Percentiles rank a stretch among this genome's conserved stretches.
phyloP scores from a whole-genome alignment of 495 filamentous ascomycete genomes.

The Aspergillus funiculosus region DNA sequence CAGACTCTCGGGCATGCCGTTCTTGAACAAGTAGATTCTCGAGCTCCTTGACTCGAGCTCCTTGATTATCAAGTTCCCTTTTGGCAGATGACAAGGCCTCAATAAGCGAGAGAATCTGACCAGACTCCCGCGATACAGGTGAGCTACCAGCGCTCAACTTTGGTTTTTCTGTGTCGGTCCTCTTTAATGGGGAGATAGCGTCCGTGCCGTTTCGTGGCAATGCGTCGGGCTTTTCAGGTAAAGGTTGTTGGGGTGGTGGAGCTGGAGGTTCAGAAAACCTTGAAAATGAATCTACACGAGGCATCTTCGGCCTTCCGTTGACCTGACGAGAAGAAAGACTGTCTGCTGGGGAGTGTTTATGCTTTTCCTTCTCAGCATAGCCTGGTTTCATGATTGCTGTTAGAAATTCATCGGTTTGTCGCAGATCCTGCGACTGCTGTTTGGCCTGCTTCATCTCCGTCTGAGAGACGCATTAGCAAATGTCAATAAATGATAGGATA shows the following conservation, averaged over 20 bases:
- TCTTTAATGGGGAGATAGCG: slow-evolving; percentile 53
- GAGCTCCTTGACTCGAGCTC: slow-evolving; percentile 69
- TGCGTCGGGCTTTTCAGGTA: slow-evolving; percentile 83
- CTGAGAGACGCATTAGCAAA: slow-evolving; percentile 42
- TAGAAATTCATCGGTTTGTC: slow-evolving; percentile 74
- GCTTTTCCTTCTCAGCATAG: slow-evolving; percentile 55
- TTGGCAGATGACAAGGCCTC: slow-evolving; percentile 76
- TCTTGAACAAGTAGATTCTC: slow-evolving; percentile 76
- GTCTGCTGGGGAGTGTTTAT: slow-evolving; percentile 35
- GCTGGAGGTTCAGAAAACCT: slow-evolving; percentile 85
- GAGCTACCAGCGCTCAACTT: slow-evolving; percentile 53
- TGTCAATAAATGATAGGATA: not conserved
- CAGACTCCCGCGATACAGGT: slow-evolving; percentile 58
- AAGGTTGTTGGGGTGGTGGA: slow-evolving; percentile 83
- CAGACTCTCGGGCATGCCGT: slow-evolving; percentile 69
- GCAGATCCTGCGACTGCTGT: slow-evolving; percentile 78
- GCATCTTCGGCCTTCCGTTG: slow-evolving; percentile 48
- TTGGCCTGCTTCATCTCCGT: slow-evolving; percentile 81
- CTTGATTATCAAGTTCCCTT: slow-evolving; percentile 74
- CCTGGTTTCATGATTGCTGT: slow-evolving; percentile 67
- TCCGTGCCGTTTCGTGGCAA: slow-evolving; percentile 42
- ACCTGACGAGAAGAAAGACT: slow-evolving; percentile 34
- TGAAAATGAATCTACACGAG: slow-evolving; percentile 50
- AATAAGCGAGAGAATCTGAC: slow-evolving; percentile 71
- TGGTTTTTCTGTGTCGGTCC: slow-evolving; percentile 68